A percentile compares a stretch with the other conserved stretches of the same genome.
These are phyloP conservation scores for Tubosaeta sp. DNA, from an alignment of 768 basidiomycete genomes.

Conservation along the genomic window DNA sequence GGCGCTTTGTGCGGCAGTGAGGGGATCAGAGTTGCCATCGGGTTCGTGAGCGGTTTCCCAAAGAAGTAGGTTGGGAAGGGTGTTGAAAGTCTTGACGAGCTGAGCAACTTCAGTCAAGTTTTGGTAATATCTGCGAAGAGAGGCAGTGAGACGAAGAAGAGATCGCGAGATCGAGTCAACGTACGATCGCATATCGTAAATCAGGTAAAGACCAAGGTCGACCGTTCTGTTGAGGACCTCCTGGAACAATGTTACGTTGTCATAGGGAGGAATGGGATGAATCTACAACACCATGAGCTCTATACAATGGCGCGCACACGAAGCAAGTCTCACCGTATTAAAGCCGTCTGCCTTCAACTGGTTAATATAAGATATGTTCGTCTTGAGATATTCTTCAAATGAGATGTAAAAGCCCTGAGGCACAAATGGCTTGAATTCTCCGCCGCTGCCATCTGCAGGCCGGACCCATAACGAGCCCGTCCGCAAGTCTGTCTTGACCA, in stretches of 20 bases:
- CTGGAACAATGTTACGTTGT: constrained; percentile 41
- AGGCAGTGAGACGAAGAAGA: background rate
- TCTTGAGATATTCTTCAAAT: constrained; percentile 50
- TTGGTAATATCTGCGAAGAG: constrained; percentile 45
- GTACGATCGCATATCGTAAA: constrained; percentile 75
- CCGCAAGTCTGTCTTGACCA: constrained; percentile 46
- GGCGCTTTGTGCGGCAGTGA: constrained; percentile 14
- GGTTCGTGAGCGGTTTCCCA: constrained; percentile 77
- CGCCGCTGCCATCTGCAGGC: constrained; percentile 21
- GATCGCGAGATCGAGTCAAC: background rate
- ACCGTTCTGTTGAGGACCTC: constrained; percentile 17
- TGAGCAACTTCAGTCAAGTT: constrained; percentile 56
- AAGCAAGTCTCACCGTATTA: constrained; percentile 17
- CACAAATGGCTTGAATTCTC: constrained; percentile 39
- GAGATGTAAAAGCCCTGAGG: constrained; percentile 74
- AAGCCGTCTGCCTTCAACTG: constrained; percentile 56
- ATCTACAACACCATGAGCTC: constrained; percentile 42
- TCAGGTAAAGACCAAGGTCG: constrained; percentile 46
- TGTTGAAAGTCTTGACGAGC: constrained; percentile 62
- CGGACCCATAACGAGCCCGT: constrained; percentile 43
- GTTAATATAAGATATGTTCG: constrained; percentile 49
- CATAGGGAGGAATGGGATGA: constrained; percentile 71
- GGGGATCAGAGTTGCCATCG: constrained; percentile 62
- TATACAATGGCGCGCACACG: background rate
- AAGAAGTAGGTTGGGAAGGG: constrained; percentile 60